These are phyloP conservation scores for Zopfochytrium polystomum DNA, from an alignment of 371 early-diverging fungal genomes.

Conservation along the genomic window DNA sequence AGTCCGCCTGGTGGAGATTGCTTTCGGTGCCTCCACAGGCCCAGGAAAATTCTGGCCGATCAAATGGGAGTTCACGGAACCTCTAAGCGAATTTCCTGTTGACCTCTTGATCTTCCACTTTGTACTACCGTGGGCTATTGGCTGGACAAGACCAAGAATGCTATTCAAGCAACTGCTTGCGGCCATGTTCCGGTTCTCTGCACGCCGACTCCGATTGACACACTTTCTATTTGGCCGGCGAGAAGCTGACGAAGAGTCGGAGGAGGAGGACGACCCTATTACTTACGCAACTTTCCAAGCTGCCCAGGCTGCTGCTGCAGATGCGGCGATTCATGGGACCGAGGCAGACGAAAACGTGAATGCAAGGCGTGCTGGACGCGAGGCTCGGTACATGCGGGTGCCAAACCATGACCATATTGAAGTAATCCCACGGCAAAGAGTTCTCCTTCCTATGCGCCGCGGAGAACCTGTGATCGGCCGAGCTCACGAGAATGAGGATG, in stretches of 20 bases:
- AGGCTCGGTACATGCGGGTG: constrained; percentile 41
- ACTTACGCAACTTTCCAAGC: constrained; percentile 1
- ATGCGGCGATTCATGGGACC: constrained; percentile 12
- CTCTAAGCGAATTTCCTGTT: constrained; percentile 69
- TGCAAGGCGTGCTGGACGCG: constrained; percentile 5
- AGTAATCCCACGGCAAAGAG: constrained; percentile 39
- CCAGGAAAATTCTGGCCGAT: constrained; percentile 37
- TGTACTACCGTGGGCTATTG: constrained; percentile 59
- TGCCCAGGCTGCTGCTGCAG: neutral
- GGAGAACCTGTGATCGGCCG: constrained; percentile 42
- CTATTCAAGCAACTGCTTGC: constrained; percentile 41
- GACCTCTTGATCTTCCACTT: constrained; percentile 72
- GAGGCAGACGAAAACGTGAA: neutral
- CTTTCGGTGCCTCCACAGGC: constrained; percentile 21
- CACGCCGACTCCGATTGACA: constrained; percentile 63
- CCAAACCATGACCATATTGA: constrained; percentile 52
- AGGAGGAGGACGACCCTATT: constrained; percentile 25
- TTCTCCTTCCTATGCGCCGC: constrained; percentile 42
- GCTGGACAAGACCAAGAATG: constrained; percentile 50
- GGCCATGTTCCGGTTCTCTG: constrained; percentile 60
- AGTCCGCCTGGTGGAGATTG: constrained; percentile 16
- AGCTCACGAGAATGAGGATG: constrained; percentile 43
- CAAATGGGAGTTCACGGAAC: constrained; percentile 57
- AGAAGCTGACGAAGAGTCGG: constrained; percentile 63
- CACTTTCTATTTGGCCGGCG: constrained; percentile 79